Percentiles rank a stretch among this genome's conserved stretches.
Conservation (phyloP, 371 early-diverging fungal genomes). For the Mortierella sp. region DNA sequence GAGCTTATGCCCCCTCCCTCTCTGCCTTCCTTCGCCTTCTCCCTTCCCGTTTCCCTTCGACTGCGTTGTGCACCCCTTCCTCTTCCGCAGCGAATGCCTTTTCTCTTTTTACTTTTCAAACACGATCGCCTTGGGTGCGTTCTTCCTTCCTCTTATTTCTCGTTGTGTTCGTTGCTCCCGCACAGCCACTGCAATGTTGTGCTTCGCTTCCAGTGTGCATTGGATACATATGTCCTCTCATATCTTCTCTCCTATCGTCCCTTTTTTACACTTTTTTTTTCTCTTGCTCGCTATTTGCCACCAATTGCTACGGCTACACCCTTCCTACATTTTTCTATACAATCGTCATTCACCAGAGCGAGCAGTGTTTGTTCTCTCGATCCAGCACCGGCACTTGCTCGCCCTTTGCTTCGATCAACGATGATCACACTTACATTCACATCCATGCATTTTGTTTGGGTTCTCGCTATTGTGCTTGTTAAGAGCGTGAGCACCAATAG, state of each 20-base stretch:
- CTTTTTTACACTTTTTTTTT: neutral
- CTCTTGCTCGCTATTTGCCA: neutral
- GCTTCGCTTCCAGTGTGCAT: neutral
- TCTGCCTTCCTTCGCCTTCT: neutral
- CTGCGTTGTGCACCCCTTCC: neutral
- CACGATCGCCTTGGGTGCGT: neutral
- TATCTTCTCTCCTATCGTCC: neutral
- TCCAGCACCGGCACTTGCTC: neutral
- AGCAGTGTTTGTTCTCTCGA: neutral
- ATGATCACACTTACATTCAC: neutral
- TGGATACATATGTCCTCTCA: neutral
- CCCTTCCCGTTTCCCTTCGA: neutral
- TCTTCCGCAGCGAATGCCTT: neutral
- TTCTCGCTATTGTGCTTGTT: neutral
- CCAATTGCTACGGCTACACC: neutral
- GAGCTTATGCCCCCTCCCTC: neutral
- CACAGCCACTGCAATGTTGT: conserved; percentile 4
- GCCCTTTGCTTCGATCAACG: neutral
- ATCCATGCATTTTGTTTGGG: neutral
- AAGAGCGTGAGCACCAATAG: neutral
- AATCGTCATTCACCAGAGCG: neutral
- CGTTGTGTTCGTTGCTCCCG: neutral
- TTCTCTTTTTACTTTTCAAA: neutral
- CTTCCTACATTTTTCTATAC: neutral
- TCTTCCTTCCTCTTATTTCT: neutral